Evolutionary conservation across 192 early-diverging fungal genomes (phyloP), one percentile per base, ranked within the genome.

Genomic region (Podila epigama): DNA sequence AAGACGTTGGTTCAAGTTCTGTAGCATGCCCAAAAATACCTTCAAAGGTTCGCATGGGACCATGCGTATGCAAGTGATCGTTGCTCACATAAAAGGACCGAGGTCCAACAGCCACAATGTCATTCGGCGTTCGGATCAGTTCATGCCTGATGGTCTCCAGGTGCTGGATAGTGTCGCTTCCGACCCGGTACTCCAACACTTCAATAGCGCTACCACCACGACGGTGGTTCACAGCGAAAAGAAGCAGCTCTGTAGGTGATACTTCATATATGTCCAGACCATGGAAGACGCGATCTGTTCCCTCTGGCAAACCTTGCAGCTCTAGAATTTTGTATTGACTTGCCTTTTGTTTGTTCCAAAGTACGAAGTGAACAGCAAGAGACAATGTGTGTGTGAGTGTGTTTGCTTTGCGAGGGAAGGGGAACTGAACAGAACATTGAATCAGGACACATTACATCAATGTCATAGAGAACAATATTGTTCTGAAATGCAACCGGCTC

Each of bases 191-290:
- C 41, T 71, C 79, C 48, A 89, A 82, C 60, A 87, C 83, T 44
- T 87, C 87, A 28, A 89, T 57, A 10, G 79, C 86, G 44, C 72
- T 78, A 20, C 86, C 85, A 7, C 77, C 63, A 11, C 75, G 79
- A 72, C 82, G 85, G 65, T 89, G 88, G 71, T 89, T 89, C 33
- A 89, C 72, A 41, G 83, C 60, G 75, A 88, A 87, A 56, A 89
- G 70, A 22, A 83, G 84, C 27, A 87, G 68, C 31, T 84, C 80
- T 3, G 39, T 75, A 3, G 62, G 31, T 3, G 87, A 83, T 4
- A 81, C 79, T 58, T 83, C 82, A 68, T 81, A 84, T 6, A 87
- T 64, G 28, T 81, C 86, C 33, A 89, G 68, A 15, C 87, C 88
- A 56, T 89, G 88, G 28, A 85, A 82, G 18, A 70, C 68, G 2